phyloP scores from a whole-genome alignment of 73 alveolate genomes.

The Paramecium bursaria region DNA sequence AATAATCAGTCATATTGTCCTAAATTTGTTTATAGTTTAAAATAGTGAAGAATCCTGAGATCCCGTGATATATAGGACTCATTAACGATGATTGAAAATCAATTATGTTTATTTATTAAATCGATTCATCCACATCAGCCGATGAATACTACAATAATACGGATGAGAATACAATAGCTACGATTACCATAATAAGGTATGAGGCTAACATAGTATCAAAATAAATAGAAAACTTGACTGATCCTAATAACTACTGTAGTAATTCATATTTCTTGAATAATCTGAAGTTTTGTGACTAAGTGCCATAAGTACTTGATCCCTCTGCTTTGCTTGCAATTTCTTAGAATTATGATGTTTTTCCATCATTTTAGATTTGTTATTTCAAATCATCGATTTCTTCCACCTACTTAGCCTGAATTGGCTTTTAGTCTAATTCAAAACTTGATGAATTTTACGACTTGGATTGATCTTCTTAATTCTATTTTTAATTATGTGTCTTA shows the following conservation, averaged over 20 bases:
- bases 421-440: too few species aligned
- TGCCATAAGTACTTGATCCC: slow-evolving; percentile 15
- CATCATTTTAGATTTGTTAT: too few species aligned
- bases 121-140: neutral
- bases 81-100: slow-evolving; percentile 6
- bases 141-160: neutral
- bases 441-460: too few species aligned
- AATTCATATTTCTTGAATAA: slow-evolving; percentile 8
- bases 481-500: too few species aligned
- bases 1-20: neutral
- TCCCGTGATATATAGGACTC: neutral
- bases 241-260: neutral
- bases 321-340: too few species aligned
- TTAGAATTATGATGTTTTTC: too few species aligned
- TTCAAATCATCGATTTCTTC: too few species aligned
- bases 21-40: neutral
- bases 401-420: too few species aligned
- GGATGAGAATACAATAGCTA: neutral
- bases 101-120: neutral
- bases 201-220: slow-evolving; percentile 3
- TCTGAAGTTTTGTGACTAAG: neutral
- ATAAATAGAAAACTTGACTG: slow-evolving; percentile 1
- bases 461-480: too few species aligned
- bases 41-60: neutral
- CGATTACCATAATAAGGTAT: neutral